Evolutionary conservation across 1,284 basidiomycete species (phyloP), one percentile per base, ranked within the genome.

Genomic region (Malassezia globosa): DNA sequence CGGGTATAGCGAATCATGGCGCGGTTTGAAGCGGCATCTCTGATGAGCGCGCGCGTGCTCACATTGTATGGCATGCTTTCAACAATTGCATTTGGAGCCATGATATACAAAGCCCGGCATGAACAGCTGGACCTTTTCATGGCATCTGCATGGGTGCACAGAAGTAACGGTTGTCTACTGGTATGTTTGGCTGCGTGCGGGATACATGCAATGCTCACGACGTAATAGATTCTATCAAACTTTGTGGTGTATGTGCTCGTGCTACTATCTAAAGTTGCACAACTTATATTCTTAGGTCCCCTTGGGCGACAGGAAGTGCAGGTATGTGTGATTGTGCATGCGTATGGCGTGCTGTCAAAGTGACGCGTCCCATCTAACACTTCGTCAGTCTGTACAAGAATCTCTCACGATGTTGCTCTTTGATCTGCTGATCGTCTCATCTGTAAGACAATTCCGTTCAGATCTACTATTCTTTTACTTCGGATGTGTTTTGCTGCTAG

Each of bases 61-160:
- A 54, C 58, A 21, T 35, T 51, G 23, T 70, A 70, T 49, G 54
- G 60, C n/a, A 14, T 55, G 25, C 26, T 51, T 10, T 67, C 66
- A 13, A 54, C 58, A 7, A 22, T 49, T 7, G 56, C 55, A 16
- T 55, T 65, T 22, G 36, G 47, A 6, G 36, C 22, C 14, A 59
- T 68, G 6, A 56, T 65, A 11, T 48, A 51, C 42, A 84, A 83
- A 70, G 89, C 89, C 4, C 79, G 90, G 60, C 78, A 81, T 62
- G 82, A 80, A 48, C 80, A 94, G 60, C 82, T 82, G 64, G 95
- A 94, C 76, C 95, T 94, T 75, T 97, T 92, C 68, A 83, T 88
- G 11, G 84, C 94, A 4, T 80, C 85, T 10, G 87, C 96, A 2
- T 85, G 84, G 65, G 78, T 99, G n/a, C 85, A 87, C 4, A 84